These are phyloP conservation scores for Lactuca sativa DNA, from an alignment of 129 eudicot species.

Conservation along the genomic window DNA sequence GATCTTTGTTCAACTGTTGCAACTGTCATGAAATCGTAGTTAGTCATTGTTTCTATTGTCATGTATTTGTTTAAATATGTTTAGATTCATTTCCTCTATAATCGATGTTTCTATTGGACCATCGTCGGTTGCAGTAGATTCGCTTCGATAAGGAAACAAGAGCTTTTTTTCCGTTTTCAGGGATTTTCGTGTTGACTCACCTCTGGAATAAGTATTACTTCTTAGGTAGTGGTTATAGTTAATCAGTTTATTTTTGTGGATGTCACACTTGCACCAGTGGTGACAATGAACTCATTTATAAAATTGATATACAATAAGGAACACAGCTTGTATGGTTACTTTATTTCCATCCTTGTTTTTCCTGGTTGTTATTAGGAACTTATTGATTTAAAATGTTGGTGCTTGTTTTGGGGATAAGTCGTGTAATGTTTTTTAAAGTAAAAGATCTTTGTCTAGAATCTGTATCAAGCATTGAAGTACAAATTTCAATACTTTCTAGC, in stretches of 20 bases:
- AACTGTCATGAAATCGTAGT: conserved; percentile 1
- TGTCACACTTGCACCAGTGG: neutral
- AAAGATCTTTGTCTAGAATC: too few relatives aligned
- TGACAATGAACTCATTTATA: neutral
- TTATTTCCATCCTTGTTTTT: neutral
- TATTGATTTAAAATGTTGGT: neutral
- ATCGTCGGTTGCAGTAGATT: conserved; percentile 9
- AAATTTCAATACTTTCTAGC: neutral
- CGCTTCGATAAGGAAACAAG: neutral
- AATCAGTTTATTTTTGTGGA: neutral
- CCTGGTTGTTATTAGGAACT: conserved; percentile 1
- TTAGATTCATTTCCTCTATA: conserved; percentile 16
- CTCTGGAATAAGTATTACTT: neutral
- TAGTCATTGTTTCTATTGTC: neutral
- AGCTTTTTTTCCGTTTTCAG: neutral
- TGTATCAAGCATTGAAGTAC: neutral
- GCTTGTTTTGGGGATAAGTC: too few relatives aligned
- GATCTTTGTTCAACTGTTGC: conserved; percentile 17
- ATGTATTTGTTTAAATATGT: neutral
- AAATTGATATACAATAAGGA: neutral
- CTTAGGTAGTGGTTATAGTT: conserved; percentile 5
- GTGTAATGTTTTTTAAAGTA: too few relatives aligned
- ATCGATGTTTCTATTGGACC: neutral
- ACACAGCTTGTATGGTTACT: neutral
- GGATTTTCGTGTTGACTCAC: neutral